Base-by-base conservation (phyloP, 768 basidiomycete genomes). In the Mycena venus region DNA sequence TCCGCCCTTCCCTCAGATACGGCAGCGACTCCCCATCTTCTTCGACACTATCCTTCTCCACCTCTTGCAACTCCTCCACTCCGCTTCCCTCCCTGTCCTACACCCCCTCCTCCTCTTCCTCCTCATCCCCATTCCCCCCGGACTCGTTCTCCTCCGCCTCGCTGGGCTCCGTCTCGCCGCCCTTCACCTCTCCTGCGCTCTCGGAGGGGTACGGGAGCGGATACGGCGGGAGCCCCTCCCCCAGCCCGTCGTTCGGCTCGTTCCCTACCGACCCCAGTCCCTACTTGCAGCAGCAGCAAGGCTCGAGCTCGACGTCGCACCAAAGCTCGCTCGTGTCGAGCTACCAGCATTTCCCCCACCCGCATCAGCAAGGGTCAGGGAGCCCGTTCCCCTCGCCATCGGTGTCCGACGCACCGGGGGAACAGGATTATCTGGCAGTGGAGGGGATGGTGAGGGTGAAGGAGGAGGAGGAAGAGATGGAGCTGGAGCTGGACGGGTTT, bases 401-500 rank as follows among this genome's bases (percentile, higher is more conserved):
- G 51, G 49, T 23, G 25, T 32, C 4, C 36, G 23, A 38, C 34
- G 3, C 6, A 3, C n/a, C n/a, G n/a, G 31, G 10, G 14, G 44
- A 27, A 23, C 2, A 19, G 47, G 63, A 65, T 21, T 53, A 65
- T 27, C 19, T 47, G 17, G 9, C 19, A 40, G 56, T 19, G 38
- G 11, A 34, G 8, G 27, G 23, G 10, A 29, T 29, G 44, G 31
- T 66, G 34, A 8, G 44, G 2, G 56, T 66, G 34, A 65, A 73
- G 65, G 9, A 49, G 49, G 72, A 67, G 23, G 53, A 58, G 7
- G 19, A 25, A 21, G 51, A 27, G 51, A 9, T n/a, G 36, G 36
- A 36, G 36, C 6, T 36, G n/a, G 72, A 31, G 21, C 23, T 67
- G 49, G 72, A 68, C 38, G 72, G 59, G 58, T 68, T 73, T 25